These are phyloP conservation scores for Aspergillus sp. DNA, from an alignment of 2,329 filamentous ascomycete genomes.

Conservation along the genomic window DNA sequence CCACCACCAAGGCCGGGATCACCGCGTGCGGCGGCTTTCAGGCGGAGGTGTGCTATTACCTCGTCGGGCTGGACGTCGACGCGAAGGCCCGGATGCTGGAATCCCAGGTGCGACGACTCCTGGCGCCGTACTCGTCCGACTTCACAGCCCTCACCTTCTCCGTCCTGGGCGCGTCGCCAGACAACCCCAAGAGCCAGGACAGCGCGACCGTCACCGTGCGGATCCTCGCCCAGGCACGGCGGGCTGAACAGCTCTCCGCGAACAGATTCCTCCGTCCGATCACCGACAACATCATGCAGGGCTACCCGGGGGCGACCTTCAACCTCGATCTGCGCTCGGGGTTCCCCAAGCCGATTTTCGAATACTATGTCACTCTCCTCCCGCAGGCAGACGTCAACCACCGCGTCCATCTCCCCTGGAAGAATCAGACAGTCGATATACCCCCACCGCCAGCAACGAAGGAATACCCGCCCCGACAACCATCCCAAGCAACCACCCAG, in stretches of 20 bases:
- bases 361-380: constrained; percentile 21
- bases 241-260: constrained; percentile 26
- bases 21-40: constrained; percentile 40
- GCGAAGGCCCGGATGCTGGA: constrained; percentile 41
- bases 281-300: constrained; percentile 33
- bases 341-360: constrained; percentile 27
- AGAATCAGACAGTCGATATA: constrained; percentile 11
- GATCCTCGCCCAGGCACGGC: constrained; percentile 38
- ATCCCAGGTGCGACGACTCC: constrained; percentile 32
- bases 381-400: constrained; percentile 17
- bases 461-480: constrained; percentile 9
- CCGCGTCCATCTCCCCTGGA: constrained; percentile 17
- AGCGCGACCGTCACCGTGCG: constrained; percentile 35
- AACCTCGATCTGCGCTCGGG: constrained; percentile 25
- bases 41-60: constrained; percentile 38
- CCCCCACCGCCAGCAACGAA: constrained; percentile 10
- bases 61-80: constrained; percentile 37
- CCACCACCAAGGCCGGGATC: constrained; percentile 43
- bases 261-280: constrained; percentile 27
- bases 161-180: constrained; percentile 19
- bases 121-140: constrained; percentile 24
- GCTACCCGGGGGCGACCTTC: constrained; percentile 31
- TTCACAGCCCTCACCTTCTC: constrained; percentile 23
- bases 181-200: constrained; percentile 32
- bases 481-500: constrained; percentile 9